Evolutionary conservation across 805 yeast species (phyloP), one percentile per base, ranked within the genome.

Genomic region (Yamadazyma endophytica): DNA sequence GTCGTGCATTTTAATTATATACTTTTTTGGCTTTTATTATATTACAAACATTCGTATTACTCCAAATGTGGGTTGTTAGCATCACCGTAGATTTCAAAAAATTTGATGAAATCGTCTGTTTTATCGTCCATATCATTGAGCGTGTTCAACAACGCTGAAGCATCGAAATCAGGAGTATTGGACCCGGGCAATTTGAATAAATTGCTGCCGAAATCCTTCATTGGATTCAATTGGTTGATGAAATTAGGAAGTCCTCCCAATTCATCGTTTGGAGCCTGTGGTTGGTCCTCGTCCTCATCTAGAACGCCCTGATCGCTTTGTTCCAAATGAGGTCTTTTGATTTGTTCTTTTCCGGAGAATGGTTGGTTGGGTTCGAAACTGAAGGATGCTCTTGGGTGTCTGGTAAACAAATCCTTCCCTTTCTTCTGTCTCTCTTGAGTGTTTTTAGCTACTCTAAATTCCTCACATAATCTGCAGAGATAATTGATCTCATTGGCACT

Each of bases 1-100:
- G n/a, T n/a, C n/a, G n/a, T n/a, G n/a, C n/a, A n/a, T n/a, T n/a
- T n/a, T n/a, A n/a, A n/a, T n/a, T n/a, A n/a, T n/a, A n/a, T n/a
- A n/a, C n/a, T n/a, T n/a, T n/a, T n/a, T n/a, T n/a, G n/a, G n/a
- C n/a, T n/a, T n/a, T n/a, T n/a, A n/a, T n/a, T n/a, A n/a, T n/a
- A n/a, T 5, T 5, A 24, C 17, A 24, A 13, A 12, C 28, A 5
- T 19, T 26, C 15, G 9, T 5, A 5, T 21, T 24, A 32, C 23
- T 30, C 38, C 14, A 26, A 29, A 15, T 37, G 27, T 2, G 39
- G 43, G 9, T 38, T 40, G 23, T 54, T 61, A 13, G 54, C 29
- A 24, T 60, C 64, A 1, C 62, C 65, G 37, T 59, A 61, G 8
- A 59, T 37, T 32, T 58, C 61, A 30, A 63, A 59, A 19, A 63